These are phyloP conservation scores for Pestalotiopsis sp. DNA, from an alignment of 2,329 filamentous ascomycete genomes.

Conservation along the genomic window DNA sequence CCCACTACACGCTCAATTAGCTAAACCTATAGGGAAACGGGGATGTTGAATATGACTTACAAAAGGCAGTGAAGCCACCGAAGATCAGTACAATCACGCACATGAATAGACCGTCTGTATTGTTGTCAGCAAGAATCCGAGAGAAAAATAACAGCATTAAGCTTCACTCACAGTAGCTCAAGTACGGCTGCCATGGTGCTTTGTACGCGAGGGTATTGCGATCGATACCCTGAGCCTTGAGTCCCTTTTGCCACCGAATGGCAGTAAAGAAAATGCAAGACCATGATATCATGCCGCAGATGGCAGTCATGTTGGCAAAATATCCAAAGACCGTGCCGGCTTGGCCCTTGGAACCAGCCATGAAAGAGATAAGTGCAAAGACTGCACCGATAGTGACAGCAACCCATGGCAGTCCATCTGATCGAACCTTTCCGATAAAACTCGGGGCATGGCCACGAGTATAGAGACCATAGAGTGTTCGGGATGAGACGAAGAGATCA, in stretches of 20 bases:
- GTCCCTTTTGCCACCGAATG: conserved; percentile 26
- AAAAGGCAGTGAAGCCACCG: conserved; percentile 26
- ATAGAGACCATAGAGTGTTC: conserved; percentile 7
- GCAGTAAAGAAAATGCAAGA: conserved; percentile 18
- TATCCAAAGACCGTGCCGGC: conserved; percentile 1
- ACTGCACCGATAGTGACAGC: not conserved
- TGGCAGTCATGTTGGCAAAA: conserved; percentile 16
- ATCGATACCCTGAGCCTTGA: conserved; percentile 26
- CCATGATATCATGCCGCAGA: conserved; percentile 18
- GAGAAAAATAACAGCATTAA: not conserved
- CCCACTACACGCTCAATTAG: conserved; percentile 14
- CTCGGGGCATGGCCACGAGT: conserved; percentile 4
- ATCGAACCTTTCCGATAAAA: not conserved
- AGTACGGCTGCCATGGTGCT: conserved; percentile 13
- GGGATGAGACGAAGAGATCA: conserved; percentile 5
- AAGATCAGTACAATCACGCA: conserved; percentile 26
- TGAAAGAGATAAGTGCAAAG: conserved; percentile 2
- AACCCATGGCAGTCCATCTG: not conserved
- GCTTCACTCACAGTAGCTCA: conserved; percentile 10
- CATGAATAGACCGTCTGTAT: conserved; percentile 16
- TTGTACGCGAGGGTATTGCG: conserved; percentile 20
- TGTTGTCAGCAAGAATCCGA: not conserved
- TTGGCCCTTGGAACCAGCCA: not conserved
- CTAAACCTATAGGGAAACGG: not conserved
- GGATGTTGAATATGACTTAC: not conserved